These are phyloP conservation scores for Arabidopsis lyrata DNA, from an alignment of 441 rosid species.

Conservation along the genomic window DNA sequence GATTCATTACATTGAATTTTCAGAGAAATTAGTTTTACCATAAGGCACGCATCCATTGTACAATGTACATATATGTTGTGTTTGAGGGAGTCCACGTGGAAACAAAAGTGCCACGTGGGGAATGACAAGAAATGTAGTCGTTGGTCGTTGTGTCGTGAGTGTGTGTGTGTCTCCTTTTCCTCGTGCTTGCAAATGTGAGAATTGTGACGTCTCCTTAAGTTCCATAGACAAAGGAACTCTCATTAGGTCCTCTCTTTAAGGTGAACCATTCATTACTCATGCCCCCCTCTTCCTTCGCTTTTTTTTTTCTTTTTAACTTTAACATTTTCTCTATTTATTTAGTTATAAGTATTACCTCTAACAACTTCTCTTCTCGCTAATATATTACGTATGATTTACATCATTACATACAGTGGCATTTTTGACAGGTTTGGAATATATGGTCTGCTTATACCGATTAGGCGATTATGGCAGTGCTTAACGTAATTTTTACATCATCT, in stretches of 20 bases:
- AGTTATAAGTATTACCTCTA: constrained; percentile 9
- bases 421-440: constrained; percentile 9
- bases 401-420: constrained; percentile 12
- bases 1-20: constrained; percentile 1
- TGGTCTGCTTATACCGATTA: background rate
- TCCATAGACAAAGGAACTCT: constrained; percentile 47
- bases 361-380: constrained; percentile 11
- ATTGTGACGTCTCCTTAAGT: constrained; percentile 44
- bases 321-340: background rate
- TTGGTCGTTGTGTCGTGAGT: constrained; percentile 45
- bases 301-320: constrained; percentile 13
- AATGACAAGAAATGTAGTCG: constrained; percentile 39
- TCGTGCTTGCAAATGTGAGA: constrained; percentile 44
- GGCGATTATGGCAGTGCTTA: background rate
- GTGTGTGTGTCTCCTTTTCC: constrained; percentile 41
- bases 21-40: background rate
- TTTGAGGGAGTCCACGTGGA: constrained; percentile 30
- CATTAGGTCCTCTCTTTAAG: constrained; percentile 49
- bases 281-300: constrained; percentile 9
- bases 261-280: constrained; percentile 47
- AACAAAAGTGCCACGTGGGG: constrained; percentile 35
- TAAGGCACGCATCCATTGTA: constrained; percentile 12
- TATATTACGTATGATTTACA: constrained; percentile 37
- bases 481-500: too few relatives aligned
- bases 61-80: constrained; percentile 22